phyloP scores from a whole-genome alignment of 805 yeast genomes.

The Yarrowia keelungensis region DNA sequence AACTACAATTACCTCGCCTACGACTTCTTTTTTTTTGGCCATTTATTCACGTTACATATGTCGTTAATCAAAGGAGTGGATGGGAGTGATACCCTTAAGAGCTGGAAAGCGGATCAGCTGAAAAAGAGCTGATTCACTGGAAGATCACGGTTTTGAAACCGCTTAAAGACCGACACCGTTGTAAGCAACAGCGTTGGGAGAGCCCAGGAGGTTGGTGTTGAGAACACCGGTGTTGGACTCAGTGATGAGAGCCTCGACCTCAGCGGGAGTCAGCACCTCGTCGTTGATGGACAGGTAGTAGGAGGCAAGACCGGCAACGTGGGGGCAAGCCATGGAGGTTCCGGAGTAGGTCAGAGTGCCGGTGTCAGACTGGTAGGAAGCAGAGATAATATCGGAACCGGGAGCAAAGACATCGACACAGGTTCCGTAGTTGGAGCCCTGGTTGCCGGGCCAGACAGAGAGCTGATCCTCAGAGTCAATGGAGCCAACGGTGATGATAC shows the following conservation, averaged over 20 bases:
- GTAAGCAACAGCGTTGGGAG: constrained; percentile 34
- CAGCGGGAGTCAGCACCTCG: constrained; percentile 4
- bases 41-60: background rate
- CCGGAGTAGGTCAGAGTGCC: constrained; percentile 61
- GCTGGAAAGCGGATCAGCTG: background rate
- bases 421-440: constrained; percentile 58
- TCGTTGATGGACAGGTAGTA: constrained; percentile 56
- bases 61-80: constrained; percentile 13
- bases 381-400: constrained; percentile 83
- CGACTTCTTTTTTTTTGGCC: too few species aligned
- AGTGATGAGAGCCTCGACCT: constrained; percentile 26
- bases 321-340: constrained; percentile 98
- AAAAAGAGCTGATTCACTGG: too few species aligned
- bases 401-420: constrained; percentile 98
- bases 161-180: constrained; percentile 21
- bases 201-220: background rate
- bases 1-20: too few species aligned
- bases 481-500: constrained; percentile 32
- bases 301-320: constrained; percentile 88
- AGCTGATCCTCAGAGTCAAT: constrained; percentile 2
- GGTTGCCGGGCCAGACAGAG: constrained; percentile 11
- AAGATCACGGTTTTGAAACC: too few species aligned
- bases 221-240: constrained; percentile 16
- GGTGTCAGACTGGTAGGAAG: constrained; percentile 47
- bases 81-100: background rate